Base-by-base conservation (phyloP, 1,284 basidiomycete species). In the Ceratobasidium sp. region DNA sequence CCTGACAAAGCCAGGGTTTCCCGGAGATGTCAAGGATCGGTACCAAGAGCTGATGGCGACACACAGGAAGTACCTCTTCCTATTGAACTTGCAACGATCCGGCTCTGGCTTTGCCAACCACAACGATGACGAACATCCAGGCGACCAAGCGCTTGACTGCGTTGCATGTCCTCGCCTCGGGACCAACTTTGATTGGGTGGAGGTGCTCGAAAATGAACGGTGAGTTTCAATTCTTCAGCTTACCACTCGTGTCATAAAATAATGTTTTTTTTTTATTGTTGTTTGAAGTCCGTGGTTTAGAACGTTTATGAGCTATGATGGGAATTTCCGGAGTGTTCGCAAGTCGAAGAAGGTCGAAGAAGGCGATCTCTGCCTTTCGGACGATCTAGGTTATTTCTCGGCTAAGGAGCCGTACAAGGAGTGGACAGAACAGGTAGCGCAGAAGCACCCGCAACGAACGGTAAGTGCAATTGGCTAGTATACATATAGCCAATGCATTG, bases 341-440 rank as follows among this genome's bases (percentile, higher is more conserved):
- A 75, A 75, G 71, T n/a, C 7, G 44, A 75, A 75, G 71, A 64
- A 64, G 16, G 41, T 65, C n/a, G 48, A 75, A 10, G 18, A 64
- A 1, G 46, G 33, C 44, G 60, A 75, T 35, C 5, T 75, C 1
- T 75, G 59, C 30, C 50, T 75, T 1, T 60, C 71, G 1, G 59
- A 64, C 48, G 48, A 48, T 10, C 1, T 7, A 4, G 55, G 23
- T 7, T 75, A 75, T 23, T 75, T 65, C 38, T 44, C 55, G 23
- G 4, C 23, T 14, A 41, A 75, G 33, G 48, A 41, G 30, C 18
- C 30, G 14, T 65, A 64, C 30, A 38, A 65, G 60, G 60, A 52
- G 3, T 75, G 59, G 71, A 16, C 41, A 1, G 33, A 30, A 54
- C 18, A 20, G 7, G 52, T 38, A 1, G 27, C 14, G 3, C 20